Base-by-base conservation (phyloP, 2,329 filamentous ascomycete genomes). In the Didymosphaeria variabile region DNA sequence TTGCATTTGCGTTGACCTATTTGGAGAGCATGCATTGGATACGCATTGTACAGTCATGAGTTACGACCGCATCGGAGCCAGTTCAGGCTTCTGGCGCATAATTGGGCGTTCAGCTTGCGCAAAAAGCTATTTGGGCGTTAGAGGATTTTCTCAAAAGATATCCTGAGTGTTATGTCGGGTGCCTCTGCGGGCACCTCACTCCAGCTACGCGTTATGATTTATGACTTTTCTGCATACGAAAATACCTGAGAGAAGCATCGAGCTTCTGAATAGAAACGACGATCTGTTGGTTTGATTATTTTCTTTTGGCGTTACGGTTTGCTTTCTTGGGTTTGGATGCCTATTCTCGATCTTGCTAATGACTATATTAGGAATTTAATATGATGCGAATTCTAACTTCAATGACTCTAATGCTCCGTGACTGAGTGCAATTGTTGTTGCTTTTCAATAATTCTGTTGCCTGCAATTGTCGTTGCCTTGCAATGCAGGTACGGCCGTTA, bases 81-180 rank as follows among this genome's bases (percentile, higher is more conserved):
- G 12, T 21, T 21, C 21, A 64, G 66, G 31, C 21, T 42, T 58
- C 63, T 52, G 67, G 67, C 63, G 63, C 61, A 64, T 64, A 61
- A 61, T 60, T 63, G 61, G 65, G 63, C 57, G 55, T 60, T 72
- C 62, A 61, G 67, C 63, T 66, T 40, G 8, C 15, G 15, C n/a
- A 21, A 67, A 72, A 68, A 73, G 62, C 65, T 61, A 71, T 65
- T 62, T 67, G 46, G 69, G 63, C 64, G 67, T 68, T 45, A 61
- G n/a, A 64, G 63, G 66, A 65, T 62, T 64, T 57, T 66, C 65
- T 61, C 66, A 59, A 61, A 51, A 63, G 63, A 76, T 76, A 76
- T 75, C 72, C 72, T 55, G 75, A 75, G 74, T 76, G 75, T 75
- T 67, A 75, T 63, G 72, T 68, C 58, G 72, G 74, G 74, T 69